A percentile compares a stretch with the other conserved stretches of the same genome.
phyloP scores from a whole-genome alignment of 768 basidiomycete species.

The Trichaptum fuscoviolaceum region DNA sequence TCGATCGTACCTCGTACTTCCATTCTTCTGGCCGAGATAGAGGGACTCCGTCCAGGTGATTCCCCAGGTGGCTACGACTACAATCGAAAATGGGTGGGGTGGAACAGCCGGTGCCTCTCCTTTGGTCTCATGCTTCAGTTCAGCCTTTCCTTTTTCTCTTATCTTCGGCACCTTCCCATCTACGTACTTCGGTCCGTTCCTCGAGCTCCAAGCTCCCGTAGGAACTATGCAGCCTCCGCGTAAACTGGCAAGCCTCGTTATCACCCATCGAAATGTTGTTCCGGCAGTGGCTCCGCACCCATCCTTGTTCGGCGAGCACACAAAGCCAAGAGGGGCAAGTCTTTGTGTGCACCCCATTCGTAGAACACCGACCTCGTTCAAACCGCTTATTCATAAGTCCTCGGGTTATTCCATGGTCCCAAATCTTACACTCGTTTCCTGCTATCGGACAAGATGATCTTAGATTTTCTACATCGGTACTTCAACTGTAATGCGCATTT shows the following conservation, averaged over 20 bases:
- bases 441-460: not conserved
- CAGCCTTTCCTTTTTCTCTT: not conserved
- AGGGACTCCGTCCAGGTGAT: slow-evolving; percentile 6
- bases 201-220: not conserved
- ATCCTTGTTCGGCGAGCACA: not conserved
- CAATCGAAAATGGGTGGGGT: not conserved
- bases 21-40: slow-evolving; percentile 7
- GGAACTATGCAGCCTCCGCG: not conserved
- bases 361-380: not conserved
- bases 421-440: not conserved
- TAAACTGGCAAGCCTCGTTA: not conserved
- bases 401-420: not conserved
- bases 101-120: not conserved
- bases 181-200: not conserved
- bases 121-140: not conserved
- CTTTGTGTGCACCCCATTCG: not conserved
- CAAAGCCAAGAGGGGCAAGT: not conserved
- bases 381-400: not conserved
- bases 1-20: not conserved
- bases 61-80: slow-evolving; percentile 5
- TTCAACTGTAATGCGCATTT: not conserved
- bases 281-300: not conserved
- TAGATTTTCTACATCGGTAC: not conserved
- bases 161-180: not conserved
- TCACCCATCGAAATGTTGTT: not conserved